A percentile compares a stretch with the other conserved stretches of the same genome.
Evolutionary conservation across 2,329 filamentous ascomycete species (phyloP).

Genomic region (Nemania sp.): DNA sequence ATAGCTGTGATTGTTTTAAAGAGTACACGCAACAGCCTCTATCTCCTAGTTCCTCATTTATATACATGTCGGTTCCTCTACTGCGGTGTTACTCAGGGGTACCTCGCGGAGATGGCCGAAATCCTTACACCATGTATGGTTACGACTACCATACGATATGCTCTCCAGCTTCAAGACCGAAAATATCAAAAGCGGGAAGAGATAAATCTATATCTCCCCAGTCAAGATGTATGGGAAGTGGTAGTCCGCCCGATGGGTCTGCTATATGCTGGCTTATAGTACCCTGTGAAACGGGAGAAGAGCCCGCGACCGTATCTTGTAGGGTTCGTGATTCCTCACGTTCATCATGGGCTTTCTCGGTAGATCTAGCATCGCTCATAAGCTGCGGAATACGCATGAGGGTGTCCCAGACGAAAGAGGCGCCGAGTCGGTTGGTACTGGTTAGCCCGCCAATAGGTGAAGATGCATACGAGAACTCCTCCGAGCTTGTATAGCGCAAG

Average conservation of each 20-base stretch:
- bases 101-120: background rate
- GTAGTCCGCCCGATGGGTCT: slow-evolving; percentile 5
- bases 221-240: slow-evolving; percentile 24
- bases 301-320: background rate
- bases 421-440: slow-evolving; percentile 31
- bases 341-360: background rate
- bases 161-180: slow-evolving; percentile 29
- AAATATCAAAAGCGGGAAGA: slow-evolving; percentile 24
- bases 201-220: slow-evolving; percentile 28
- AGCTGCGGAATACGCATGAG: background rate
- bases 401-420: slow-evolving; percentile 36
- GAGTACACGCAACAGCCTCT: background rate
- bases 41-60: background rate
- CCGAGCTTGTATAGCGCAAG: slow-evolving; percentile 5
- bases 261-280: background rate
- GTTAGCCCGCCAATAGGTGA: slow-evolving; percentile 17
- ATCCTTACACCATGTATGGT: background rate
- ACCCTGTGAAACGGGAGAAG: background rate
- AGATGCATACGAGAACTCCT: slow-evolving; percentile 7
- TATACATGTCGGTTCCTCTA: background rate
- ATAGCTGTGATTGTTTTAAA: background rate
- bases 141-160: slow-evolving; percentile 24
- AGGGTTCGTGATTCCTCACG: background rate
- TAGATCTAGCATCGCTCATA: background rate
- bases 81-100: no score